Evolutionary conservation across 441 rosid species (phyloP).

Genomic region (Melastoma candidum): DNA sequence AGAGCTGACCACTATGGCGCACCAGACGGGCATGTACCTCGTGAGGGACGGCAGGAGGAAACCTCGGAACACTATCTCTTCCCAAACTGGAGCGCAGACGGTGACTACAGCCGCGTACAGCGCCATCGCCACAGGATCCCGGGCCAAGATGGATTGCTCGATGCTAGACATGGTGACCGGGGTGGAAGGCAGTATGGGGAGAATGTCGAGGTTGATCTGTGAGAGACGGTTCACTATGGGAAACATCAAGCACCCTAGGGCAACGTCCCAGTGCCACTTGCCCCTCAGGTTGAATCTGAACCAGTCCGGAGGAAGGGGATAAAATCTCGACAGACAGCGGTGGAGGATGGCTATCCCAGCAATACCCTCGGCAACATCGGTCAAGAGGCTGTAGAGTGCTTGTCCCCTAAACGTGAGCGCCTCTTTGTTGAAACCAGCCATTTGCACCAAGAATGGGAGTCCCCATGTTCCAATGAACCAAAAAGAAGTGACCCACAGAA

Average conservation of each 20-base stretch:
- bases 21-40: conserved; percentile 94
- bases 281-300: conserved; percentile 72
- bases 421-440: conserved; percentile 77
- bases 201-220: conserved; percentile 70
- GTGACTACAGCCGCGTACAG: conserved; percentile 80
- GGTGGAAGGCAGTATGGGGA: conserved; percentile 69
- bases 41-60: conserved; percentile 95
- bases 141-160: conserved; percentile 84
- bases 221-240: conserved; percentile 85
- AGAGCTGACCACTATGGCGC: conserved; percentile 78
- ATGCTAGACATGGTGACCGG: conserved; percentile 76
- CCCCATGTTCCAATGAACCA: conserved; percentile 98
- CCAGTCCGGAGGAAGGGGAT: conserved; percentile 87
- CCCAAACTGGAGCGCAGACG: conserved; percentile 94
- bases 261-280: conserved; percentile 73
- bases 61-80: conserved; percentile 93
- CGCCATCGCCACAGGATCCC: conserved; percentile 98
- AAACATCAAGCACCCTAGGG: conserved; percentile 88
- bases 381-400: conserved; percentile 89
- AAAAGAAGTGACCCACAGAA: conserved; percentile 87
- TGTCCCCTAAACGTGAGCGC: conserved; percentile 85
- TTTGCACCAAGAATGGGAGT: conserved; percentile 77
- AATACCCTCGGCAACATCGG: conserved; percentile 85
- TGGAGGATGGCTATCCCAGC: conserved; percentile 87
- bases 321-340: conserved; percentile 71